Conservation (phyloP, 495 filamentous ascomycete genomes). For the Pyrenula massariospora region DNA sequence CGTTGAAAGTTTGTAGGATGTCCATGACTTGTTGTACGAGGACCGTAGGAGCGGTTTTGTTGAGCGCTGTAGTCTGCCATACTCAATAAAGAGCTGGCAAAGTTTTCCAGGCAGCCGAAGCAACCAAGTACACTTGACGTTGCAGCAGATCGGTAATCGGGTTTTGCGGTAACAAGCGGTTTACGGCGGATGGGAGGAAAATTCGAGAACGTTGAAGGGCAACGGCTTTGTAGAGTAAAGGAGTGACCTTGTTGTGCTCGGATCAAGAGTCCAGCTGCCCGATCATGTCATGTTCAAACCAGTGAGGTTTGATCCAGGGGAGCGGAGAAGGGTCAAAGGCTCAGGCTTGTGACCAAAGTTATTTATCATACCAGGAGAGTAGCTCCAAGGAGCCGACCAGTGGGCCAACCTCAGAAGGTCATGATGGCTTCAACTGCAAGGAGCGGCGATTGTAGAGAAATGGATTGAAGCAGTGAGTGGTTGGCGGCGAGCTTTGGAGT, state of each 20-base stretch:
- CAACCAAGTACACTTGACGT: neutral
- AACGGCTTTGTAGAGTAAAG: neutral
- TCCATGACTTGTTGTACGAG: constrained; percentile 48
- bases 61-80: constrained; percentile 81
- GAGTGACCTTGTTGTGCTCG: neutral
- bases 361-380: neutral
- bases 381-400: neutral
- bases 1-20: constrained; percentile 63
- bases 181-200: neutral
- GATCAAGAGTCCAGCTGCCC: neutral
- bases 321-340: neutral
- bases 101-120: neutral
- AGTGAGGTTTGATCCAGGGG: neutral
- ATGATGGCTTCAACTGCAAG: neutral
- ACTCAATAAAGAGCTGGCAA: constrained; percentile 9
- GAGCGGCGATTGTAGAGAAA: neutral
- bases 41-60: constrained; percentile 58
- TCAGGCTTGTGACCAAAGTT: neutral
- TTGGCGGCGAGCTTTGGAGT: neutral
- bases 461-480: neutral
- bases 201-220: neutral
- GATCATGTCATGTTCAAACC: neutral
- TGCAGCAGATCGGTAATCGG: neutral
- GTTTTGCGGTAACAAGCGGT: neutral
- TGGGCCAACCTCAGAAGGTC: neutral